A percentile compares a stretch with the other conserved stretches of the same genome.
Evolutionary conservation across 169 alveolate species (phyloP).

Genomic region (Eimeria falciformis): DNA sequence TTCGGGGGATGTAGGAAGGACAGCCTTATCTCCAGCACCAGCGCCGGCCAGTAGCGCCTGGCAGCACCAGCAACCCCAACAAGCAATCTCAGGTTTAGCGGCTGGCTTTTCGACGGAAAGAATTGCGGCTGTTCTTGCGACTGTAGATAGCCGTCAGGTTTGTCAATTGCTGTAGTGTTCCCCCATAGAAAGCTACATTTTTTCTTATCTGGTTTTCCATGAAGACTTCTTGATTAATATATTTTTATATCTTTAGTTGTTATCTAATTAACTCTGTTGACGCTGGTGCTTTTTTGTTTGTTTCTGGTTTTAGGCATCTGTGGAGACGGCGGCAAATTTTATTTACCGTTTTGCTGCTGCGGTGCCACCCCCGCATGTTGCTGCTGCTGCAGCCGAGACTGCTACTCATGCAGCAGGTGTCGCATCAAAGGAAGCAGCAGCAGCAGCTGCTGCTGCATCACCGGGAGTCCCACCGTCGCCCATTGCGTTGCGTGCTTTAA

Average conservation of each 20-base stretch:
- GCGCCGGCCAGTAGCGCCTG: not conserved
- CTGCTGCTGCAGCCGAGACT: constrained; percentile 6
- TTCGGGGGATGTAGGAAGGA: not conserved
- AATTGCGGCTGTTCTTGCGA: not conserved
- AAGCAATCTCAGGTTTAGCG: not conserved
- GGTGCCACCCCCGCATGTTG: not conserved
- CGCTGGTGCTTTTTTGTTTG: not conserved
- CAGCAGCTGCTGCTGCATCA: constrained; percentile 36
- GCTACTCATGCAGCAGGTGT: not conserved
- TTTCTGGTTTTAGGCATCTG: not conserved
- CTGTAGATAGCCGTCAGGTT: constrained; percentile 15
- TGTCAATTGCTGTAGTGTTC: too few relatives aligned
- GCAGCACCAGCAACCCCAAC: constrained; percentile 11
- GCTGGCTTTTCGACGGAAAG: constrained; percentile 17
- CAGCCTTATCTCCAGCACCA: not conserved
- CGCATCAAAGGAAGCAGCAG: not conserved
- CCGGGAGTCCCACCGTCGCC: not conserved
- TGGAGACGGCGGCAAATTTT: not conserved
- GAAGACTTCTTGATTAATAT: not conserved
- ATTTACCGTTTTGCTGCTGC: not conserved
- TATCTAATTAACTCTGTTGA: not conserved
- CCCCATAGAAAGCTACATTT: too few relatives aligned
- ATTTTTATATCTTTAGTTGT: not conserved
- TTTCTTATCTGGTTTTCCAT: too few relatives aligned
- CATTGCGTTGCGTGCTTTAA: not conserved